Evolutionary conservation across 2,329 filamentous ascomycete species (phyloP).

Genomic region (Hypoxylon sp.): DNA sequence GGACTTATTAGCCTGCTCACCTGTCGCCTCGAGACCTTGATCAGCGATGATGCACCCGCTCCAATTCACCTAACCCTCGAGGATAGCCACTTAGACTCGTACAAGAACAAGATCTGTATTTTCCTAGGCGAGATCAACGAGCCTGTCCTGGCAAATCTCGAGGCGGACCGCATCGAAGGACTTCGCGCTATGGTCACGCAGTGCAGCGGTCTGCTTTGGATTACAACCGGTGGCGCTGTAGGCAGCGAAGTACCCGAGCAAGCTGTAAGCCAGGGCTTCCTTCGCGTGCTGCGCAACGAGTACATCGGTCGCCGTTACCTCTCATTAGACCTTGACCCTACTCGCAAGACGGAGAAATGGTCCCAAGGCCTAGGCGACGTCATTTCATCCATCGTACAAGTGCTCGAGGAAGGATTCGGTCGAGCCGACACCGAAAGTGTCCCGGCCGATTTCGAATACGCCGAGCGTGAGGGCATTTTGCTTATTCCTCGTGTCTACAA

Average conservation of each 20-base stretch:
- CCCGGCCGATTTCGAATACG: slow-evolving; percentile 25
- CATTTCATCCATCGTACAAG: slow-evolving; percentile 11
- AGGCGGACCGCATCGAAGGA: slow-evolving; percentile 4
- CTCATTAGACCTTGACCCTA: slow-evolving; percentile 41
- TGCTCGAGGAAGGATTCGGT: slow-evolving; percentile 8
- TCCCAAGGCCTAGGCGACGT: neutral
- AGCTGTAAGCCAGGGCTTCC: slow-evolving; percentile 34
- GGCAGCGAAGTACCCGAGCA: slow-evolving; percentile 28
- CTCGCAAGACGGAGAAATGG: too few relatives aligned
- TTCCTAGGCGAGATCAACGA: slow-evolving; percentile 3
- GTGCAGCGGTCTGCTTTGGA: slow-evolving; percentile 25
- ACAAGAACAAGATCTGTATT: slow-evolving; percentile 11
- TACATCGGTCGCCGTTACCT: slow-evolving; percentile 31
- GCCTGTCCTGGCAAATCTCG: slow-evolving; percentile 1
- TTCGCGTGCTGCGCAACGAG: slow-evolving; percentile 39
- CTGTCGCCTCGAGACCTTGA: too few relatives aligned
- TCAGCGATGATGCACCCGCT: too few relatives aligned
- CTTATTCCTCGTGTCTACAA: slow-evolving; percentile 14
- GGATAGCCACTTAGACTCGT: too few relatives aligned
- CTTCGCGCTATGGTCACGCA: slow-evolving; percentile 16
- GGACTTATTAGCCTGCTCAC: too few relatives aligned
- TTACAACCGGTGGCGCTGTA: slow-evolving; percentile 22
- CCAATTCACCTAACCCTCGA: too few relatives aligned
- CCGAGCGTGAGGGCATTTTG: slow-evolving; percentile 14
- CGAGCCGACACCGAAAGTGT: neutral